Conservation (phyloP, 2,329 filamentous ascomycete genomes). For the Cryphonectria parasitica region DNA sequence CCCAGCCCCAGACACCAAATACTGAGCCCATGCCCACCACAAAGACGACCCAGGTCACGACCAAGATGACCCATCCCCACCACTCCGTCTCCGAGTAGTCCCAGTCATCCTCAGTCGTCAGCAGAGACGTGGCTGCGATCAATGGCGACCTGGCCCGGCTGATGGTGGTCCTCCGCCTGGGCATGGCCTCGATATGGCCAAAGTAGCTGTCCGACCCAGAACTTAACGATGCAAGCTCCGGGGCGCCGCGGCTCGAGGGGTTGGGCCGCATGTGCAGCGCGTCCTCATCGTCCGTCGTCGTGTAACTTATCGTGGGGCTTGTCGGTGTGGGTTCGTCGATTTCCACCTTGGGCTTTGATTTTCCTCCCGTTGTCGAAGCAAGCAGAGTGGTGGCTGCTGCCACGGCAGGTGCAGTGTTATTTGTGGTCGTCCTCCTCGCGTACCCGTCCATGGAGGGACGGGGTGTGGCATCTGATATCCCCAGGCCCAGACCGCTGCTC, state of each 20-base stretch:
- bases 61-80: slow-evolving; percentile 95
- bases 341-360: slow-evolving; percentile 25
- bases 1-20: slow-evolving; percentile 96
- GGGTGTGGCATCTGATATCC: slow-evolving; percentile 51
- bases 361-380: slow-evolving; percentile 8
- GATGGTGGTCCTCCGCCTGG: slow-evolving; percentile 50
- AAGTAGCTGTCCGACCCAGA: slow-evolving; percentile 70
- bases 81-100: slow-evolving; percentile 95
- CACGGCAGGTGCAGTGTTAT: slow-evolving; percentile 29
- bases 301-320: slow-evolving; percentile 64
- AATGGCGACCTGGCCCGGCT: slow-evolving; percentile 64
- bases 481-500: slow-evolving; percentile 48
- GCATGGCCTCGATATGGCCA: slow-evolving; percentile 45
- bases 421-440: slow-evolving; percentile 42
- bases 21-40: slow-evolving; percentile 96
- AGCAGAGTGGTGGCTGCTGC: slow-evolving; percentile 28
- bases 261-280: slow-evolving; percentile 64
- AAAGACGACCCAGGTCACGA: slow-evolving; percentile 93
- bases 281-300: slow-evolving; percentile 86
- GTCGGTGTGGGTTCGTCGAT: slow-evolving; percentile 40
- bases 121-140: slow-evolving; percentile 52
- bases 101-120: slow-evolving; percentile 64
- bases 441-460: slow-evolving; percentile 52
- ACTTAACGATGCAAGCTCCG: slow-evolving; percentile 48
- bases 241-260: slow-evolving; percentile 47